A percentile compares a stretch with the other conserved stretches of the same genome.
Conservation (phyloP, 2,329 filamentous ascomycete species). For the Graphilbum ipis-grandicollis region DNA sequence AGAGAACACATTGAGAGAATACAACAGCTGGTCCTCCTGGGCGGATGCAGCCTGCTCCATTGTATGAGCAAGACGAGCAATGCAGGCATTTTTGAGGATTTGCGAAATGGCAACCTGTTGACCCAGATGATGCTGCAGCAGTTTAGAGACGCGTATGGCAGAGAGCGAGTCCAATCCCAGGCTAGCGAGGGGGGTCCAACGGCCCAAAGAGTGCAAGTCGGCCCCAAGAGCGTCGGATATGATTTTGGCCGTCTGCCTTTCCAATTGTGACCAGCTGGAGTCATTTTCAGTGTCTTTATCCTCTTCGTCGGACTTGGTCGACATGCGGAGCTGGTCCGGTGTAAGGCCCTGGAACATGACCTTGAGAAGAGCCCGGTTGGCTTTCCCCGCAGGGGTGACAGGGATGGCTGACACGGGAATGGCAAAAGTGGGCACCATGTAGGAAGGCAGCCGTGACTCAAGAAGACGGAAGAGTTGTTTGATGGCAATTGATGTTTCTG, state of each 20-base stretch:
- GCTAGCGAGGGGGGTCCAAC: conserved; percentile 57
- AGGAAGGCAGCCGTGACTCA: conserved; percentile 40
- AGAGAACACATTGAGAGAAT: conserved; percentile 13
- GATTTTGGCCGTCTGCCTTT: conserved; percentile 35
- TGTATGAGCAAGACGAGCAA: conserved; percentile 38
- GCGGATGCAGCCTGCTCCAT: conserved; percentile 6
- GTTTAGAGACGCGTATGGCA: conserved; percentile 51
- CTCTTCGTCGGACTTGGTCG: background rate
- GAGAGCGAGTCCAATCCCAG: conserved; percentile 72
- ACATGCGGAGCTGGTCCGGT: conserved; percentile 13
- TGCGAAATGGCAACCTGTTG: conserved; percentile 44
- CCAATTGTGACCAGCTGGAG: conserved; percentile 18
- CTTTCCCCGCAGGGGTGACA: conserved; percentile 57
- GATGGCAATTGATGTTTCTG: background rate
- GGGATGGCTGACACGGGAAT: conserved; percentile 55
- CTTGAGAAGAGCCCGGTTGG: conserved; percentile 41
- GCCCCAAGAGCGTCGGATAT: conserved; percentile 34
- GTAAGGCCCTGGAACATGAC: conserved; percentile 28
- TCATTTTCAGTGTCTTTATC: background rate
- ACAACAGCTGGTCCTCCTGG: background rate
- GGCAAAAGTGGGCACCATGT: conserved; percentile 65
- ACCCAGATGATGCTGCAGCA: conserved; percentile 28
- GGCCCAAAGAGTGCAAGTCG: conserved; percentile 28
- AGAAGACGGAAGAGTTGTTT: conserved; percentile 28
- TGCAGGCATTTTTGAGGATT: conserved; percentile 49